These are phyloP conservation scores for Trypanosoma platydactyli DNA, from an alignment of 208 protist species.

Conservation along the genomic window DNA sequence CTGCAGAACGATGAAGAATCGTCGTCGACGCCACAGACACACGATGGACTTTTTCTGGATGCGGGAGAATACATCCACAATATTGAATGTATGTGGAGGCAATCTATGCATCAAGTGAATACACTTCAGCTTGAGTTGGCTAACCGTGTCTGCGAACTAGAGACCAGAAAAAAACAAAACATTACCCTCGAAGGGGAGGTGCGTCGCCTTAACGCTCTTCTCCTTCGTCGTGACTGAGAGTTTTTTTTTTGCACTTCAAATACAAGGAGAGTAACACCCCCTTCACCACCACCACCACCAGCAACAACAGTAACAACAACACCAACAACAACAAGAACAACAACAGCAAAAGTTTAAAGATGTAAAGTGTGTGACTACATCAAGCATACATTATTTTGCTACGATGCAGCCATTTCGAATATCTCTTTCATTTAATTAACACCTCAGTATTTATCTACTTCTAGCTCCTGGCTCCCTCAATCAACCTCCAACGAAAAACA, in stretches of 20 bases:
- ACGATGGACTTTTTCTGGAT: constrained; percentile 59
- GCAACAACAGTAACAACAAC: no score
- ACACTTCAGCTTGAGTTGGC: constrained; percentile 31
- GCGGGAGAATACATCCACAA: constrained; percentile 59
- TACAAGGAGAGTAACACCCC: background rate
- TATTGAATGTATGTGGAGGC: constrained; percentile 58
- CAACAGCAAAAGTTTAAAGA: no score
- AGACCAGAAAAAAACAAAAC: constrained; percentile 44
- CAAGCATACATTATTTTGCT: no score
- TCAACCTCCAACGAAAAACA: no score
- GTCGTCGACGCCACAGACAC: constrained; percentile 17
- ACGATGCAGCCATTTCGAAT: no score
- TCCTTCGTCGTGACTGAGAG: background rate
- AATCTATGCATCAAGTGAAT: constrained; percentile 51
- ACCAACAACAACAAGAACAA: no score
- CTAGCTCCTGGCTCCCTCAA: no score
- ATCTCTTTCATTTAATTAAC: no score
- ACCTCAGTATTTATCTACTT: no score
- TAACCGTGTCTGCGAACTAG: constrained; percentile 39
- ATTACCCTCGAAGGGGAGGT: constrained; percentile 42
- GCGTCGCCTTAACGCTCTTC: constrained; percentile 34
- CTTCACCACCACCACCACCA: no score
- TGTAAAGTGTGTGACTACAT: no score
- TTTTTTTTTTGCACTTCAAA: background rate
- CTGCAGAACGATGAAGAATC: background rate